Evolutionary conservation across 208 protist species (phyloP), one percentile per base, ranked within the genome.

Genomic region (Leishmania major): DNA sequence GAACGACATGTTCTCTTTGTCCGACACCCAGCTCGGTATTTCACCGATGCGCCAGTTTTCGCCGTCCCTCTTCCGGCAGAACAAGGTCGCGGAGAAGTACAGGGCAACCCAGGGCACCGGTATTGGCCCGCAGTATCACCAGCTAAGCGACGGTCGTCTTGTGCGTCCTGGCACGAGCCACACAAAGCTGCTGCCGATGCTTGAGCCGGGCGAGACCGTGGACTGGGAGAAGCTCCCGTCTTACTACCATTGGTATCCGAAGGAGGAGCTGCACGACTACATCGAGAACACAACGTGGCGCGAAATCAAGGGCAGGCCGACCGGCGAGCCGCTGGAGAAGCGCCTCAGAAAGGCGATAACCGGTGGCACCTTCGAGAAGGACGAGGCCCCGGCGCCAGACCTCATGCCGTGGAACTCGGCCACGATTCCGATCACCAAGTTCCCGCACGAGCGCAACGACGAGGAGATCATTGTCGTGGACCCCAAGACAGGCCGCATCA

Each of bases 191-290:
- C 90, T 91, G 8, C 94, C 94, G 3, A 89, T 97, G 86, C 83
- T 97, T 13, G 92, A 97, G 89, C 94, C 94, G 5, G 94, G 94
- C 57, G 92, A 97, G 84, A 85, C 83, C 1, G 90, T 96, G 25
- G 89, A 96, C 51, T 97, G 94, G 93, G 94, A 97, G 81, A 90
- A 93, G 83, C 88, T 97, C 55, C 94, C 94, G 8, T 97, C 92
- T 15, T 97, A 97, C 87, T 97, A 96, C 84, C 91, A 97, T 85
- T 97, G 94, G 94, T 97, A 91, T 84, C 94, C 94, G 15, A 96
- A 96, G 88, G 94, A 97, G 84, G 81, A 93, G 67, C 82, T 97
- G 35, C 84, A 93, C 77, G 94, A 97, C 82, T 97, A 97, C 84
- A 91, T 96, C 69, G 94, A 97, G 83, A 97, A 97, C 86, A 96